Percentiles rank a stretch among this genome's conserved stretches.
Evolutionary conservation across 306 rosid genomes (phyloP).

Genomic region (Castanea mollissima): DNA sequence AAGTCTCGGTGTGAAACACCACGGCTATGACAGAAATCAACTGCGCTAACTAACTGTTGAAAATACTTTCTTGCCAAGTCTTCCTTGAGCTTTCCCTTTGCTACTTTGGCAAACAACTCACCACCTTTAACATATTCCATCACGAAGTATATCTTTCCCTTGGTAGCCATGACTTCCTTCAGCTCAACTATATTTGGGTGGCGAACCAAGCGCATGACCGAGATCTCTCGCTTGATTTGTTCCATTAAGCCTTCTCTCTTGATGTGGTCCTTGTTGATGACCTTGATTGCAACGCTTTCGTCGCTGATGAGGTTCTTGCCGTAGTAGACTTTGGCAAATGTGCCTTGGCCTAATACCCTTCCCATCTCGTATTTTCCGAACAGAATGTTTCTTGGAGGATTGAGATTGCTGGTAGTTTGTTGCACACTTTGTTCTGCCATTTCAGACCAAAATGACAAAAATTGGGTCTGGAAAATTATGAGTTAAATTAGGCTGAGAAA

Average conservation of each 20-base stretch:
- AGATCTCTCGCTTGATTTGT: constrained; percentile 78
- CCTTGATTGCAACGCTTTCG: constrained; percentile 78
- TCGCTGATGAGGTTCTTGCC: constrained; percentile 43
- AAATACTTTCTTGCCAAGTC: constrained; percentile 66
- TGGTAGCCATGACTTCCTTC: constrained; percentile 89
- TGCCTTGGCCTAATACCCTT: constrained; percentile 66
- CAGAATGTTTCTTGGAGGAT: constrained; percentile 30
- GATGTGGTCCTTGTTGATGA: constrained; percentile 55
- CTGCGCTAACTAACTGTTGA: constrained; percentile 59
- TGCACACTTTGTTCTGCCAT: constrained; percentile 25
- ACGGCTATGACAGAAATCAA: constrained; percentile 84
- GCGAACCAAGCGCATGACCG: constrained; percentile 62
- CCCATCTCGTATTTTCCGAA: constrained; percentile 83
- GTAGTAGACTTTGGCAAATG: constrained; percentile 71
- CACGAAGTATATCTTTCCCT: constrained; percentile 56
- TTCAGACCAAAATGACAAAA: not conserved
- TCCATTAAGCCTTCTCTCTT: constrained; percentile 60
- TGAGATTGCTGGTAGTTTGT: not conserved
- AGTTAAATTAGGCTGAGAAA: not conserved
- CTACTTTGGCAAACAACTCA: constrained; percentile 56
- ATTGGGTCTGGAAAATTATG: not conserved
- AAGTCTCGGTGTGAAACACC: constrained; percentile 78
- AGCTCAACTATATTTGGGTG: constrained; percentile 76
- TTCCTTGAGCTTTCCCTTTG: constrained; percentile 55
- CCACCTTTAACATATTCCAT: constrained; percentile 77